Conservation (phyloP, 331 rosid genomes). For the Telfairia occidentalis region DNA sequence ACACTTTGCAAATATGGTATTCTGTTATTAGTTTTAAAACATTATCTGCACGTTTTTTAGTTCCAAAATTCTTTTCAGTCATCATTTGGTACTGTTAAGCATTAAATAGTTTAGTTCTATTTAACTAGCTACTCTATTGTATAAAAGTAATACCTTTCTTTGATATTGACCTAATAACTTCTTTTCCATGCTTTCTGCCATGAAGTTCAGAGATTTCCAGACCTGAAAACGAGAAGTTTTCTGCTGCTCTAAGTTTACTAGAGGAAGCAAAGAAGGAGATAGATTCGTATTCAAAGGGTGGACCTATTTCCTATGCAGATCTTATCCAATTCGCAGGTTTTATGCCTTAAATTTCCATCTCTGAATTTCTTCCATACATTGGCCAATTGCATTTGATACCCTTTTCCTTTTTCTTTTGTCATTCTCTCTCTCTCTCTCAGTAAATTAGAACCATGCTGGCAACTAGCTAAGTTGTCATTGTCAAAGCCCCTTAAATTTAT, state of each 20-base stretch:
- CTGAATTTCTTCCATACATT: not conserved
- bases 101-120: not conserved
- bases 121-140: not conserved
- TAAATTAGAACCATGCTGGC: not conserved
- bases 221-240: conserved; percentile 73
- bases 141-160: not conserved
- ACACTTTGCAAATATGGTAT: not conserved
- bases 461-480: not conserved
- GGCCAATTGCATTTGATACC: conserved; percentile 2
- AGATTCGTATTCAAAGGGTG: conserved; percentile 80
- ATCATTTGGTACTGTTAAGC: not conserved
- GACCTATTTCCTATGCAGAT: conserved; percentile 82
- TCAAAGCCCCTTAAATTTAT: not conserved
- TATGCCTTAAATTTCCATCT: conserved; percentile 9
- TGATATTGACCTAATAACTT: not conserved
- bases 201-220: conserved; percentile 92
- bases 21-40: not conserved
- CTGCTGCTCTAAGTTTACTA: conserved; percentile 58
- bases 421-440: not conserved
- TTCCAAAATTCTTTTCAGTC: not conserved
- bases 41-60: not conserved
- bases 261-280: conserved; percentile 87
- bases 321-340: conserved; percentile 74
- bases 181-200: conserved; percentile 18
- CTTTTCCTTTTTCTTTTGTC: not conserved